Percentiles rank a stretch among this genome's conserved stretches.
Evolutionary conservation across 2,329 filamentous ascomycete species (phyloP).

Genomic region (Phoma sp.): DNA sequence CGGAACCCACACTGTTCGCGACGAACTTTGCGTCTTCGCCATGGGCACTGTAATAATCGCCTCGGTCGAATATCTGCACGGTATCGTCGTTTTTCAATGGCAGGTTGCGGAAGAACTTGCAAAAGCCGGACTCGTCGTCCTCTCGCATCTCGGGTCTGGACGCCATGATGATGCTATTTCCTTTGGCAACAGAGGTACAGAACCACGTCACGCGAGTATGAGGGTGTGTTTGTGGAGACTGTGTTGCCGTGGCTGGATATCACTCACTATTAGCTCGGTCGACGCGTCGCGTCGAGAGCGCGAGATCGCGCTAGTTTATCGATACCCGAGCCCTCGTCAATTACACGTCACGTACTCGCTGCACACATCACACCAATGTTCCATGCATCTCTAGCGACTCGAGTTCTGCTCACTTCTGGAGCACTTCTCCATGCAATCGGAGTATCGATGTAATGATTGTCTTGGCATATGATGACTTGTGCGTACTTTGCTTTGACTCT

Average conservation of each 20-base stretch:
- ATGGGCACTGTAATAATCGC: slow-evolving; percentile 96
- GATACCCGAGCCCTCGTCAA: no score
- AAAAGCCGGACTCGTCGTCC: slow-evolving; percentile 96
- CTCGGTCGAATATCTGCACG: slow-evolving; percentile 89
- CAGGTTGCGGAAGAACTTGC: slow-evolving; percentile 92
- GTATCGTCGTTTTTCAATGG: slow-evolving; percentile 73
- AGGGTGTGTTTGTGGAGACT: neutral
- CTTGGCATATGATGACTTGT: no score
- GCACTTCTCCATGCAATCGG: no score
- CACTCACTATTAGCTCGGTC: neutral
- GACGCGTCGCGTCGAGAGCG: slow-evolving; percentile 24
- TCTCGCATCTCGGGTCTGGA: slow-evolving; percentile 69
- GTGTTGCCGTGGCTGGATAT: slow-evolving; percentile 1
- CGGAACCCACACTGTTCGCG: slow-evolving; percentile 69
- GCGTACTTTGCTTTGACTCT: no score
- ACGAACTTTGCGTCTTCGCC: slow-evolving; percentile 85
- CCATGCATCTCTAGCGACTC: no score
- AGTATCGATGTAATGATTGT: no score
- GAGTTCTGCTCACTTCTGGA: no score
- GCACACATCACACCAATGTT: no score
- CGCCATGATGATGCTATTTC: slow-evolving; percentile 50
- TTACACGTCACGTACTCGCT: no score
- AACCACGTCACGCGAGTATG: neutral
- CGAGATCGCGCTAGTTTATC: slow-evolving; percentile 14
- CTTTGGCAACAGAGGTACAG: neutral